Percentiles rank a stretch among this genome's conserved stretches.
Evolutionary conservation across 2,329 filamentous ascomycete species (phyloP).

Genomic region (Aureobasidium uvarum): DNA sequence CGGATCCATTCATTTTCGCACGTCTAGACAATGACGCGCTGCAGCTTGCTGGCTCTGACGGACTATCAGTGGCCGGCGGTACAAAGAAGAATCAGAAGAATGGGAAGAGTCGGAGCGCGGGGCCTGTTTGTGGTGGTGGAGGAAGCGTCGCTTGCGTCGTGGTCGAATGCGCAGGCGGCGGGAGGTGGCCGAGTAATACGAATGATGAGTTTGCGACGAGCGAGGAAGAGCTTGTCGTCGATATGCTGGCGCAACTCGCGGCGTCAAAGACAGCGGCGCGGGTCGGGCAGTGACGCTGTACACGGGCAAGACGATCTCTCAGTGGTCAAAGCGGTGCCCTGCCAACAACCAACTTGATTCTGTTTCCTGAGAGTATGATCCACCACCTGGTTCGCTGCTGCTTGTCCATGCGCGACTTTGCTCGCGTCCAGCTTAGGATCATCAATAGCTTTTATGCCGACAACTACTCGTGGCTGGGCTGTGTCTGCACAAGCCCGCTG

Average conservation of each 20-base stretch:
- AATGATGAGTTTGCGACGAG: neutral
- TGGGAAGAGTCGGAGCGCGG: neutral
- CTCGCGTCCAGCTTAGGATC: neutral
- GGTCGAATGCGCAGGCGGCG: neutral
- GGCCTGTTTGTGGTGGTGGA: conserved; percentile 3
- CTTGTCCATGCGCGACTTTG: conserved; percentile 15
- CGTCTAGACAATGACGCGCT: neutral
- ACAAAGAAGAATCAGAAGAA: conserved; percentile 13
- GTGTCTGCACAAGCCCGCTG: conserved; percentile 17
- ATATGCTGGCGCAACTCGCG: conserved; percentile 16
- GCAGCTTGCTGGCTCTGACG: conserved; percentile 15
- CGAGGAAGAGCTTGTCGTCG: neutral
- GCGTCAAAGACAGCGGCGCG: conserved; percentile 18
- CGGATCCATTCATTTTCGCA: conserved; percentile 58
- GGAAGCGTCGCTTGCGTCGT: neutral
- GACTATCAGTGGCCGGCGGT: conserved; percentile 3
- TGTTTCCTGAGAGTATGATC: neutral
- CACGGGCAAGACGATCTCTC: neutral
- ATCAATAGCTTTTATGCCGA: conserved; percentile 7
- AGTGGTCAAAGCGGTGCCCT: conserved; percentile 15
- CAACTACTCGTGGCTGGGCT: conserved; percentile 15
- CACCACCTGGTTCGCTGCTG: neutral
- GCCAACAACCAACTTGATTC: conserved; percentile 1
- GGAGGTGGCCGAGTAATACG: neutral
- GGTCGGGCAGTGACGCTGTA: conserved; percentile 6